phyloP scores from a whole-genome alignment of 345 rosid genomes.

The Arabidopsis arenosa region DNA sequence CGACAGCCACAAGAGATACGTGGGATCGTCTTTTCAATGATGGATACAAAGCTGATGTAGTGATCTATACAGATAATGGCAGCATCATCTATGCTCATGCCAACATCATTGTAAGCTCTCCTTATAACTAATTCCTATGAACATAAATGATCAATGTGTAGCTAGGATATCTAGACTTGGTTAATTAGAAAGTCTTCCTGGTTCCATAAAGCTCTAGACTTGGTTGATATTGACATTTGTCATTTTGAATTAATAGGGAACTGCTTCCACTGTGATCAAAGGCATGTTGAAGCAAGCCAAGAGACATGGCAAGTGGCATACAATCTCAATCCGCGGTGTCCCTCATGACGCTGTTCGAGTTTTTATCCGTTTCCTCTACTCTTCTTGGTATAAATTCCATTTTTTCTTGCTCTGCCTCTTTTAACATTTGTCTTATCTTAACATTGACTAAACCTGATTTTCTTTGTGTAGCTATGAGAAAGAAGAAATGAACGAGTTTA shows the following conservation, averaged over 20 bases:
- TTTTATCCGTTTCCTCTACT: slow-evolving; percentile 80
- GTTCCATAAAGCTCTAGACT: background rate
- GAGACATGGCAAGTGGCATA: slow-evolving; percentile 49
- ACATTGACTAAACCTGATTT: slow-evolving; percentile 29
- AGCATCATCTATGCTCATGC: slow-evolving; percentile 72
- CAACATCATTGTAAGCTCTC: slow-evolving; percentile 64
- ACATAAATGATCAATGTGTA: background rate
- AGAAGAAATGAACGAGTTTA: slow-evolving; percentile 67
- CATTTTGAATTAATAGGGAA: slow-evolving; percentile 56
- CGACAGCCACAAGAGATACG: slow-evolving; percentile 51
- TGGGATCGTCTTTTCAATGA: slow-evolving; percentile 81
- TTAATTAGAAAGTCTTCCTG: background rate
- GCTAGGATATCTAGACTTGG: background rate
- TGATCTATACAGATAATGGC: slow-evolving; percentile 57
- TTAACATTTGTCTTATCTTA: background rate
- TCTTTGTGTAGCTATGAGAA: slow-evolving; percentile 66
- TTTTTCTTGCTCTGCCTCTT: background rate
- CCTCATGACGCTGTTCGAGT: slow-evolving; percentile 70
- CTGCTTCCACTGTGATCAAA: slow-evolving; percentile 78
- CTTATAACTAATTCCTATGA: background rate
- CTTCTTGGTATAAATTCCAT: slow-evolving; percentile 61
- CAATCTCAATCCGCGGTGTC: slow-evolving; percentile 73
- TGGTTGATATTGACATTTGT: slow-evolving; percentile 3
- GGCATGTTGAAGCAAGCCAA: slow-evolving; percentile 75
- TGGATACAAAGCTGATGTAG: slow-evolving; percentile 77